These are phyloP conservation scores for Coemansia sp. DNA, from an alignment of 192 early-diverging fungal genomes.

Conservation along the genomic window DNA sequence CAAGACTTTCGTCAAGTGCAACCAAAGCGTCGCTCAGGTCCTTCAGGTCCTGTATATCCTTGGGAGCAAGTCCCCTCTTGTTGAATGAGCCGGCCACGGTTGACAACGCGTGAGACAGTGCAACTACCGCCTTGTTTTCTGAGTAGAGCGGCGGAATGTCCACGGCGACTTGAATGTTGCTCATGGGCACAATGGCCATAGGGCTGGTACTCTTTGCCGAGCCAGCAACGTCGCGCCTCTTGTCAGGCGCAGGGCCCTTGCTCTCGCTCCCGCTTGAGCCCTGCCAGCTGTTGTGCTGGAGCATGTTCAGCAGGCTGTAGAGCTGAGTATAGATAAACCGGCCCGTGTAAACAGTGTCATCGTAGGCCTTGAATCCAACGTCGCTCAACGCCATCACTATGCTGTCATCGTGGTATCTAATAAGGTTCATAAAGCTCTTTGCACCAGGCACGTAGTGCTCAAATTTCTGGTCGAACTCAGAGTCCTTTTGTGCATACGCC, in stretches of 20 bases:
- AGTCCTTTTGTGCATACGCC: slow-evolving; percentile 37
- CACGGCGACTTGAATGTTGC: slow-evolving; percentile 29
- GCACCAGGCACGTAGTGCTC: slow-evolving; percentile 58
- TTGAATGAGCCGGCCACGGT: slow-evolving; percentile 32
- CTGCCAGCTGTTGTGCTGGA: slow-evolving; percentile 44
- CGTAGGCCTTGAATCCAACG: slow-evolving; percentile 58
- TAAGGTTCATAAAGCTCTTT: slow-evolving; percentile 50
- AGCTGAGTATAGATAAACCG: slow-evolving; percentile 50
- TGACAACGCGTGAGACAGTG: slow-evolving; percentile 29
- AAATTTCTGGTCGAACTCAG: slow-evolving; percentile 57
- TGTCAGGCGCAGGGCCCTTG: not conserved
- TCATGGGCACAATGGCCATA: slow-evolving; percentile 16
- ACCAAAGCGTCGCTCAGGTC: slow-evolving; percentile 49
- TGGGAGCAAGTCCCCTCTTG: slow-evolving; percentile 32
- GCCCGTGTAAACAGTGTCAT: slow-evolving; percentile 43
- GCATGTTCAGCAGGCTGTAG: slow-evolving; percentile 50
- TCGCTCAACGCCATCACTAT: slow-evolving; percentile 47
- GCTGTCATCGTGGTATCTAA: slow-evolving; percentile 51
- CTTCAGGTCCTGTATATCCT: slow-evolving; percentile 36
- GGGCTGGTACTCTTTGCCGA: not conserved
- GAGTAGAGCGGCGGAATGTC: slow-evolving; percentile 44
- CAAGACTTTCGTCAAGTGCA: slow-evolving; percentile 51
- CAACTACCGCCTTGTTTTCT: slow-evolving; percentile 28
- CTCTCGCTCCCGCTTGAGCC: slow-evolving; percentile 23
- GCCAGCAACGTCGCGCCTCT: not conserved